Percentiles rank a stretch among this genome's conserved stretches.
phyloP scores from a whole-genome alignment of 345 rosid species.

The Acer campestre region DNA sequence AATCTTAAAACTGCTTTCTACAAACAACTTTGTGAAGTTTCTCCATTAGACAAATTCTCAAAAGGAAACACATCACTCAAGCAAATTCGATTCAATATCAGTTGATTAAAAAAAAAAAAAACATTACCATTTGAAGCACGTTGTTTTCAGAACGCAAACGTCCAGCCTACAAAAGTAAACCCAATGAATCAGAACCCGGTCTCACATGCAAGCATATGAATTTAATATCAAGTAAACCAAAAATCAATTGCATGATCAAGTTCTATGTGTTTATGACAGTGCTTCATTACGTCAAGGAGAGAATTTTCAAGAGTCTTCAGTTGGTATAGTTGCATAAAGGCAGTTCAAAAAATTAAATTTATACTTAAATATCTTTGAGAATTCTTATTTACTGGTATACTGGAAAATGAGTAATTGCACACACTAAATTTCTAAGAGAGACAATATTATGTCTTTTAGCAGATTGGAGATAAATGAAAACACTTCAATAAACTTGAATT shows the following conservation, averaged over 20 bases:
- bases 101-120: slow-evolving; percentile 3
- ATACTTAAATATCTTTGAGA: not conserved
- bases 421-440: not conserved
- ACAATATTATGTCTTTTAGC: slow-evolving; percentile 6
- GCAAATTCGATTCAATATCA: slow-evolving; percentile 13
- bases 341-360: not conserved
- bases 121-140: slow-evolving; percentile 87
- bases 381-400: not conserved
- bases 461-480: not conserved
- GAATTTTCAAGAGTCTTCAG: not conserved
- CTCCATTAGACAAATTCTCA: slow-evolving; percentile 11
- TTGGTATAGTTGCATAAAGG: not conserved
- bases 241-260: not conserved
- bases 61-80: not conserved
- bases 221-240: not conserved
- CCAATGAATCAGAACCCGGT: slow-evolving; percentile 17
- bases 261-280: not conserved
- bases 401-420: not conserved
- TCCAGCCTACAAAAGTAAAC: slow-evolving; percentile 46
- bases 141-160: slow-evolving; percentile 67
- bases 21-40: slow-evolving; percentile 9
- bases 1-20: not conserved
- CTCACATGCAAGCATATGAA: slow-evolving; percentile 12
- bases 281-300: not conserved
- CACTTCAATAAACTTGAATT: not conserved